Base-by-base conservation (phyloP, 2,329 filamentous ascomycete species). In the Calonectria leucothoes region DNA sequence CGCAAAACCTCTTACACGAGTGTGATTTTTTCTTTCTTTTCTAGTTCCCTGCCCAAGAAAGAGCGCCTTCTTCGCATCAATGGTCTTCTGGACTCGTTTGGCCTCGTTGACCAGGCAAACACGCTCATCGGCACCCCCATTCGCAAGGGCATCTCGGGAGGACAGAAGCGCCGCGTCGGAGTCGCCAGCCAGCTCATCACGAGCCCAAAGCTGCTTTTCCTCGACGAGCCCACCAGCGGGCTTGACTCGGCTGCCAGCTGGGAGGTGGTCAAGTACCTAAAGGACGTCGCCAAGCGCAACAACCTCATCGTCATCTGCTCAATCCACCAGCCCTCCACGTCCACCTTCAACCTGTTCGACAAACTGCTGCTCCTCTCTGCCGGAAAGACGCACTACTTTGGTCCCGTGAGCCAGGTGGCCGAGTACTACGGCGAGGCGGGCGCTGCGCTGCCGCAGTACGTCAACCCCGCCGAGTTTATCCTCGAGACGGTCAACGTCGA, bases 211-310 rank as follows among this genome's bases (percentile, higher is more conserved):
- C 92, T 97, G 10, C 83, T 98, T 29, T 97, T 98, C 81, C 85
- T 97, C 37, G 94, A 97, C 81, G 94, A 97, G 83, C 94, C 94
- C 0, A 98, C 95, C 0, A 95, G 93, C 76, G 95, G 95, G 11
- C 87, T 97, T 12, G 95, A 98, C 82, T 96, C 94, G 10, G 92
- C 92, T 0, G 93, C 93, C 0, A 94, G 93, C 71, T 92, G 88
- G 76, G 94, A 97, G 82, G 94, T 97, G 27, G 91, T 96, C 69
- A 92, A 88, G 3, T 95, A 94, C 82, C 89, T 96, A 63, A 91
- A 89, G 80, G 86, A 88, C 12, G 88, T 95, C 35, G 94, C 92
- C 0, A 89, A 88, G 80, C 88, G 89, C 73, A 91, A 94, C 81
- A 93, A 93, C 72, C 87, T 97, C 73, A 91, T 97, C 72, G 91